Percentiles rank a stretch among this genome's conserved stretches.
Evolutionary conservation across 164 flowering plant species (phyloP).

Genomic region (Houttuynia cordata): DNA sequence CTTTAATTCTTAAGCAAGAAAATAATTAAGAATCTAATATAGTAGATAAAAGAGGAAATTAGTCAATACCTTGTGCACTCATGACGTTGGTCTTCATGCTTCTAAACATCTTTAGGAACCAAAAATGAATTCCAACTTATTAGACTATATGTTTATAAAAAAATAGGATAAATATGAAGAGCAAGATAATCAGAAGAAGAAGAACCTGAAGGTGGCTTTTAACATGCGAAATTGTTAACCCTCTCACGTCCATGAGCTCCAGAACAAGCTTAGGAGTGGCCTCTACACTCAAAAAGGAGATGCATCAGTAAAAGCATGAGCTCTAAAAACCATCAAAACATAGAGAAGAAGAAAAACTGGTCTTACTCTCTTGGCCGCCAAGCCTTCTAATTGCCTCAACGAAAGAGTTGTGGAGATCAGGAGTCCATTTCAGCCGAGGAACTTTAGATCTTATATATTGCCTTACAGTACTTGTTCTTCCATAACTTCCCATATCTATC

Average conservation of each 20-base stretch:
- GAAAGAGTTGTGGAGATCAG: slow-evolving; percentile 79
- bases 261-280: slow-evolving; percentile 89
- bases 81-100: neutral
- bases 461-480: slow-evolving; percentile 59
- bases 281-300: slow-evolving; percentile 23
- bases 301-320: neutral
- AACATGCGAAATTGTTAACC: slow-evolving; percentile 80
- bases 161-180: neutral
- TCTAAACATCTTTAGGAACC: neutral
- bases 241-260: slow-evolving; percentile 77
- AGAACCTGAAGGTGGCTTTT: slow-evolving; percentile 92
- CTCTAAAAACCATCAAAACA: neutral
- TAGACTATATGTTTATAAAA: neutral
- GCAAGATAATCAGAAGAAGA: neutral
- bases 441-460: slow-evolving; percentile 73
- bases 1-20: neutral
- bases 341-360: neutral
- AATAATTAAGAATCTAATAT: too few relatives aligned
- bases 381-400: slow-evolving; percentile 74
- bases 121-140: neutral
- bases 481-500: slow-evolving; percentile 49
- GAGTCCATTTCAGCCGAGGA: slow-evolving; percentile 81
- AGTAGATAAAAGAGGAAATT: too few relatives aligned
- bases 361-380: slow-evolving; percentile 81
- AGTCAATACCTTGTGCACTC: neutral